Evolutionary conservation across 1,284 basidiomycete species (phyloP), one percentile per base, ranked within the genome.

Genomic region (Cryptococcus neoformans): DNA sequence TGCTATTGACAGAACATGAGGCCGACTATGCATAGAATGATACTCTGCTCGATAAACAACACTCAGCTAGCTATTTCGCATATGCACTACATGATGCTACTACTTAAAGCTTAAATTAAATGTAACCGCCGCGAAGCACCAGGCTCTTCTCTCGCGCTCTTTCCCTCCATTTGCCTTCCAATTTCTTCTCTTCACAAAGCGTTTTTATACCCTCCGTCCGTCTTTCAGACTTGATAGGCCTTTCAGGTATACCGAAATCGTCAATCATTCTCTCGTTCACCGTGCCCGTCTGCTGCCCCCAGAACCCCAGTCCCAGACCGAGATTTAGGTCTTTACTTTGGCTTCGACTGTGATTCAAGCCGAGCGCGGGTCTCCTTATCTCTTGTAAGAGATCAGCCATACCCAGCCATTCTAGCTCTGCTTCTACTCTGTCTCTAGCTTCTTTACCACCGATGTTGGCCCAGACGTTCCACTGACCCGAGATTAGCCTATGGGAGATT

Each of bases 341-440:
- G 36, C 9, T 14, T 10, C 9, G 35, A 14, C 14, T 10, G 4
- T 39, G 28, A 16, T 44, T 40, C 36, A 21, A 28, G 28, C 28
- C 28, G 6, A 51, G 38, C 35, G 44, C 39, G 46, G 46, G 41
- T 12, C 51, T 44, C 6, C 21, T 49, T 7, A 68, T 45, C 51
- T 68, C 65, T 11, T 51, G 56, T 37, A 51, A 51, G 6, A 66
- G 56, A 3, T 36, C 44, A 0, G 39, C 45, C 67, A 68, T 66
- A 10, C 60, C 67, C 3, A 63, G 54, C 67, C 65, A 67, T 39
- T 44, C 51, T 28, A 64, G 56, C 55, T 69, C 67, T 39, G 64
- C 61, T 36, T 61, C 58, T 12, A 69, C 59, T 34, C 64, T 54
- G 11, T 46, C 52, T n/a, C 42, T 51, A 14, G 36, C 16, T 36